Evolutionary conservation across 2,329 filamentous ascomycete genomes (phyloP).

Genomic region (Colletotrichum lupini): DNA sequence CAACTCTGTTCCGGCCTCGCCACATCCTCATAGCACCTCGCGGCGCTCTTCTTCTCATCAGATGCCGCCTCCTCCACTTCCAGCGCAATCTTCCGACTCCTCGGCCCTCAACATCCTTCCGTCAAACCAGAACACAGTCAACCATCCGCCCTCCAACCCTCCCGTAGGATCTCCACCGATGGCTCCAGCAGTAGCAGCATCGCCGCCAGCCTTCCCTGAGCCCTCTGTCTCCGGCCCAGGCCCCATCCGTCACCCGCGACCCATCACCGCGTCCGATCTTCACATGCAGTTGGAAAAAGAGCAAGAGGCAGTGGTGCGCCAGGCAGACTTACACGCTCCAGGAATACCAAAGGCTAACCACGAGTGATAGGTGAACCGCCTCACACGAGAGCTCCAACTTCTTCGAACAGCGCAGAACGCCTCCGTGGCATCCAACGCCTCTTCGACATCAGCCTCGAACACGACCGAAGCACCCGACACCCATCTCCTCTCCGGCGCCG

Average conservation of each 20-base stretch:
- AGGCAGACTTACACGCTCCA: not conserved
- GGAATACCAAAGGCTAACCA: slow-evolving; percentile 14
- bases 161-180: slow-evolving; percentile 47
- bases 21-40: slow-evolving; percentile 54
- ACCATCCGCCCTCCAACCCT: slow-evolving; percentile 48
- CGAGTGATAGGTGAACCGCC: slow-evolving; percentile 80
- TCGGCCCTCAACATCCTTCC: slow-evolving; percentile 67
- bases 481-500: slow-evolving; percentile 66
- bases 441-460: slow-evolving; percentile 67
- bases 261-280: slow-evolving; percentile 88
- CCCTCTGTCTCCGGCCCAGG: slow-evolving; percentile 68
- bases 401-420: slow-evolving; percentile 79
- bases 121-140: slow-evolving; percentile 64
- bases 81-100: slow-evolving; percentile 28
- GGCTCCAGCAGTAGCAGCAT: slow-evolving; percentile 40
- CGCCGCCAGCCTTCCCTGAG: slow-evolving; percentile 36
- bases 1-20: slow-evolving; percentile 65
- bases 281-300: slow-evolving; percentile 93
- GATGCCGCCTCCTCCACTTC: slow-evolving; percentile 52
- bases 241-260: slow-evolving; percentile 86
- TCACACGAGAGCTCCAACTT: slow-evolving; percentile 87
- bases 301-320: slow-evolving; percentile 87
- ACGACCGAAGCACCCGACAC: slow-evolving; percentile 59
- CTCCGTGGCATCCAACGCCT: slow-evolving; percentile 74
- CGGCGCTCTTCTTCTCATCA: slow-evolving; percentile 58